Percentiles rank a stretch among this genome's conserved stretches.
These are phyloP conservation scores for Colletotrichum orchidophilum DNA, from an alignment of 2,329 filamentous ascomycete genomes.

Conservation along the genomic window DNA sequence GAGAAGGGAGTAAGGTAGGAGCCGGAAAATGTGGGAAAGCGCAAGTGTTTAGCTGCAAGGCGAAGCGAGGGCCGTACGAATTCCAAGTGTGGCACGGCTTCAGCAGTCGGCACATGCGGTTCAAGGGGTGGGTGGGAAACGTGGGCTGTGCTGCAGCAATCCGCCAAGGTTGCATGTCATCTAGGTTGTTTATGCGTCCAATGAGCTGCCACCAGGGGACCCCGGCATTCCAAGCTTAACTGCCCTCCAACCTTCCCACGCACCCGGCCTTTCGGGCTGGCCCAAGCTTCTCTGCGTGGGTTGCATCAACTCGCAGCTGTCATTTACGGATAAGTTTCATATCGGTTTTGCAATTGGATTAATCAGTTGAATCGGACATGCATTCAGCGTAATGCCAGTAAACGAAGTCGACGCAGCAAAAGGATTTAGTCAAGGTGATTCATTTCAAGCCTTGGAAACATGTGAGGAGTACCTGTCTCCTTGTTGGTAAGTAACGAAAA, in stretches of 20 bases:
- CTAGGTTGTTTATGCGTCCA: slow-evolving; percentile 21
- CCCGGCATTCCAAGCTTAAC: neutral
- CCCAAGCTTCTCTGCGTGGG: neutral
- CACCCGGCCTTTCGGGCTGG: neutral
- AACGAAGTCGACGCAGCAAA: neutral
- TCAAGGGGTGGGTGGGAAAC: no score
- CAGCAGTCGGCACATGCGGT: neutral
- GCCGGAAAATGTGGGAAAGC: slow-evolving; percentile 18
- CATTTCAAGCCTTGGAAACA: neutral
- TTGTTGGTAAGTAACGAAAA: neutral
- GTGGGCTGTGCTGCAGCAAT: no score
- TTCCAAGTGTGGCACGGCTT: neutral
- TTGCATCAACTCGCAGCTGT: slow-evolving; percentile 1
- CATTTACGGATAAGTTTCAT: slow-evolving; percentile 17
- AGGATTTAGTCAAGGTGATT: neutral
- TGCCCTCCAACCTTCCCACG: no score
- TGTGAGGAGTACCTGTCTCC: no score
- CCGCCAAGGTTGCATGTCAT: slow-evolving; percentile 17
- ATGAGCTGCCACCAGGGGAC: neutral
- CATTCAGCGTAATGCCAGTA: slow-evolving; percentile 5
- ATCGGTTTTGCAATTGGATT: slow-evolving; percentile 14
- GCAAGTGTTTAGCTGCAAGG: slow-evolving; percentile 22
- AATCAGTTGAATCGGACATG: neutral
- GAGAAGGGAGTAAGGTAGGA: slow-evolving; percentile 15
- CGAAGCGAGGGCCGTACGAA: slow-evolving; percentile 4